These are phyloP conservation scores for Alternaria sp. DNA, from an alignment of 2,329 filamentous ascomycete genomes.

Conservation along the genomic window DNA sequence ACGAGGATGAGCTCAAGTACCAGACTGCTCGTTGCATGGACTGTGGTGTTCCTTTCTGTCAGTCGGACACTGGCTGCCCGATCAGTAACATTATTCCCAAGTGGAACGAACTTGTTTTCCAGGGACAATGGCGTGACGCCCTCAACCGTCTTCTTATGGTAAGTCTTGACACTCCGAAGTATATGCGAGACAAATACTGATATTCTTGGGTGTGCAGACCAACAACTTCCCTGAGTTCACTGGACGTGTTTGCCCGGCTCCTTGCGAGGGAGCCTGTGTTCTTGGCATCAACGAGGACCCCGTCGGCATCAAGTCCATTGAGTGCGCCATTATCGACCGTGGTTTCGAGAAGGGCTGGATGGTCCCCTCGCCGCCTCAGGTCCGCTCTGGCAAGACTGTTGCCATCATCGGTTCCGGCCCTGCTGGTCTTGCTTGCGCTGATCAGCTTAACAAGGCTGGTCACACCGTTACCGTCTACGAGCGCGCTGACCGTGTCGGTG, in stretches of 20 bases:
- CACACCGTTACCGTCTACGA: conserved; percentile 91
- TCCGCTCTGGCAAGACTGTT: conserved; percentile 85
- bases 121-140: conserved; percentile 81
- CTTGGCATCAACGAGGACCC: conserved; percentile 96
- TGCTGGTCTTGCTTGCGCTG: conserved; percentile 85
- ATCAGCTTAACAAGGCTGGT: conserved; percentile 92
- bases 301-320: conserved; percentile 97
- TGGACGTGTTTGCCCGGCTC: conserved; percentile 93
- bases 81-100: conserved; percentile 98
- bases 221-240: conserved; percentile 99
- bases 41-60: conserved; percentile 97
- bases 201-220: conserved; percentile 59
- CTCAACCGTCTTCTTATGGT: conserved; percentile 82
- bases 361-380: conserved; percentile 78
- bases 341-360: conserved; percentile 99
- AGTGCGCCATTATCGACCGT: conserved; percentile 96
- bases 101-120: conserved; percentile 75
- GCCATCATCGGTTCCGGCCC: conserved; percentile 92
- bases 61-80: conserved; percentile 93
- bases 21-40: conserved; percentile 98
- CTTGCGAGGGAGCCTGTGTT: conserved; percentile 95
- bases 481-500: conserved; percentile 87
- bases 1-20: conserved; percentile 95
- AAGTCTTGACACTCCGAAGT: neutral
- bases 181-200: neutral